Conservation (phyloP, 73 alveolate genomes). For the Breviolum minutum region DNA sequence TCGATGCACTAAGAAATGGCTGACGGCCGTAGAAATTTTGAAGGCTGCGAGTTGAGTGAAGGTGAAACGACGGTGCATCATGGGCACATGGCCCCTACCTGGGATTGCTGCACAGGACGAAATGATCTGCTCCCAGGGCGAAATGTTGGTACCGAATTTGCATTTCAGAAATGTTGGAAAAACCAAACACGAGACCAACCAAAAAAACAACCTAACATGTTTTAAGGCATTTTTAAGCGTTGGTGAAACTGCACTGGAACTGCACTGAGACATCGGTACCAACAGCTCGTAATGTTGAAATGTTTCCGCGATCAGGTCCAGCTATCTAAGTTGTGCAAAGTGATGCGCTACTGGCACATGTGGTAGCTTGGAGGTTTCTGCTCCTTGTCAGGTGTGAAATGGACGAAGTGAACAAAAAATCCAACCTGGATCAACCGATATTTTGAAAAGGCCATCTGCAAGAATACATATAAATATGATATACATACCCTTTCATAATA, state of each 20-base stretch:
- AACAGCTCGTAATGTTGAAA: not conserved
- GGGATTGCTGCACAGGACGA: constrained; percentile 22
- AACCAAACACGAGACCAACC: too few species aligned
- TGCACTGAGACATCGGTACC: not conserved
- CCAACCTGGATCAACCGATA: not conserved
- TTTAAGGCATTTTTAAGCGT: too few species aligned
- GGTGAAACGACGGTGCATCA: not conserved
- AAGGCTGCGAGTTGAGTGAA: not conserved
- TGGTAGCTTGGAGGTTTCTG: not conserved
- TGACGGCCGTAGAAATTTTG: not conserved
- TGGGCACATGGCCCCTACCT: not conserved
- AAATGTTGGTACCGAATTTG: not conserved
- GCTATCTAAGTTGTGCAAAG: not conserved
- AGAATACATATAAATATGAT: too few species aligned
- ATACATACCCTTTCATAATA: too few species aligned
- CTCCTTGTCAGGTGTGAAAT: constrained; percentile 14
- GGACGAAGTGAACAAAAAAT: too few species aligned
- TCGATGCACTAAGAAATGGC: not conserved
- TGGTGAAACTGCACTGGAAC: too few species aligned
- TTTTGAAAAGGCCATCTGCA: not conserved
- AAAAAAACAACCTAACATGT: too few species aligned
- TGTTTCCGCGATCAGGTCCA: not conserved
- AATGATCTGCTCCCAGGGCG: constrained; percentile 8
- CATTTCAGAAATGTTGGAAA: too few species aligned
- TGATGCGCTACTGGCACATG: constrained; percentile 9